Base-by-base conservation (phyloP, 768 basidiomycete species). In the Lentinula sp. region DNA sequence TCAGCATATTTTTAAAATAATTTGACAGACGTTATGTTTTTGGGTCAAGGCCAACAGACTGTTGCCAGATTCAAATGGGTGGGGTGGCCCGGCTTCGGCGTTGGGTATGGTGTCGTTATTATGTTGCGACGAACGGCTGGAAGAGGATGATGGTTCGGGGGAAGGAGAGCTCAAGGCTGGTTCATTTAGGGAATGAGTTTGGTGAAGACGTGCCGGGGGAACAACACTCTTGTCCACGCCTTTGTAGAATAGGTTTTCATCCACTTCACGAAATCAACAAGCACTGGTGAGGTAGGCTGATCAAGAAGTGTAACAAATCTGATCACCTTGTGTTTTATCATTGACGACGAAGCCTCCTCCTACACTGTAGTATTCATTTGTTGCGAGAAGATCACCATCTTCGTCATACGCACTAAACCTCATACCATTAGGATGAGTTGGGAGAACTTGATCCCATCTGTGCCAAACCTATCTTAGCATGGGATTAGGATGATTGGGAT, bases 281-380 rank as follows among this genome's bases (percentile, higher is more conserved):
- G 35, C 16, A 60, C 12, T 12, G 39, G 56, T 55, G 60, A 35
- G 20, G 18, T 12, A 42, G 9, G 23, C 48, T 45, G 28, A 9
- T 16, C 33, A 39, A 9, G 37, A 39, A 9, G 37, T 8, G 4
- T n/a, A 6, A 50, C 42, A 36, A 3, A n/a, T 42, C n/a, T 16
- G 64, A 68, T 61, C 65, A 88, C 91, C 86, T 79, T 95, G 89
- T 1, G 94, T 97, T 71, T 93, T 91, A 43, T 95, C 91, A 67
- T 97, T 97, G 28, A 97, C 93, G 3, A 96, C 94, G 69, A 96
- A 97, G 2, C 94, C 94, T 48, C 94, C 94, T 2, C 94, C 93
- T 53, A 97, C 93, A 59, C 90, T 93, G 70, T 92, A 97, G 68
- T 96, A 98, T 70, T 95, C 91, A 66, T 98, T 98, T 12, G 93